Evolutionary conservation across 2,329 filamentous ascomycete species (phyloP), one percentile per base, ranked within the genome.

Genomic region (Aspergillus glaucus): DNA sequence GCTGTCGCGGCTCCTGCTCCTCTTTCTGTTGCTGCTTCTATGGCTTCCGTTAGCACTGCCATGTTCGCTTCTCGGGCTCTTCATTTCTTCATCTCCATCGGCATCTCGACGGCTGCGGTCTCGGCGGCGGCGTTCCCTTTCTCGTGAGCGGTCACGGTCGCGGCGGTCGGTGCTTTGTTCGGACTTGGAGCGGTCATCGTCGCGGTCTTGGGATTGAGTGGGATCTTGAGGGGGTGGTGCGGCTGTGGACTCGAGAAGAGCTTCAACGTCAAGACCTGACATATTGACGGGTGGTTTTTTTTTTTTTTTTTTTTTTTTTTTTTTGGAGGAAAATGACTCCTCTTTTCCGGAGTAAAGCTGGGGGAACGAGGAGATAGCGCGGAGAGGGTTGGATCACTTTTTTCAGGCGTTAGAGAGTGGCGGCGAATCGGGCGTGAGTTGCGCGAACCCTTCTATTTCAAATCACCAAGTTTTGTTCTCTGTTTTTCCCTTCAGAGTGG

Each of bases 171-270:
- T 12, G 17, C 10, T 19, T 58, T 75, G 72, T 48, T 80, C 80
- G 55, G 73, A 71, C 56, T 76, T 82, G 55, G 78, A 75, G 49
- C 79, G 77, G 61, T 77, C 73, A 57, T 83, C 80, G 57, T 83
- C 80, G 56, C 76, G 74, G 55, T 82, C 79, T 54, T 81, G 80
- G 57, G 69, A 55, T 26, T 63, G 62, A 50, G 63, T 58, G 36
- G 64, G 50, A 15, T 66, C 57, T 40, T 40, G 37, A 40, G 65
- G 58, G 42, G 60, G 55, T 43, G 78, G 76, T 66, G 83, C 84
- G 46, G 87, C 88, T 54, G 87, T 88, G 45, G 87, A 88, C 71
- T 95, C 90, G 59, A 96, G 83, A 56, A 96, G 80, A 57, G 89
- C 88, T 77, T 96, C 91, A 61, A 96, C 88, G 66, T 95, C 89